Evolutionary conservation across 306 rosid species (phyloP).

Genomic region (Hippophae tibetana): DNA sequence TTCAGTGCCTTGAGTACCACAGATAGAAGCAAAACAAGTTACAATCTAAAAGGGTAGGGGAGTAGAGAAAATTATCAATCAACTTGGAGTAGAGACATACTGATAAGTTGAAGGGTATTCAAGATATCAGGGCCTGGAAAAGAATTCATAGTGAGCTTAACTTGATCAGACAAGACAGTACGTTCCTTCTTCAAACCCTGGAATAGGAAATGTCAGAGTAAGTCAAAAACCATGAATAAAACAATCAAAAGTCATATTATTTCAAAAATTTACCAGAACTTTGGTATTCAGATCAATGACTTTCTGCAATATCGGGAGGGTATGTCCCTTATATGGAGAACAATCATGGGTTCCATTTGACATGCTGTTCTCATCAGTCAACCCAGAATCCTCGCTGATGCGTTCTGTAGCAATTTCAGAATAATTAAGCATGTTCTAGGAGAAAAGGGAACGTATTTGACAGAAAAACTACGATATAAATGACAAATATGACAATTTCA

Average conservation of each 20-base stretch:
- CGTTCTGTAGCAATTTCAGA: conserved; percentile 27
- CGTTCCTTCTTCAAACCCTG: conserved; percentile 73
- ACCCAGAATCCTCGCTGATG: conserved; percentile 27
- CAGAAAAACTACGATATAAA: background rate
- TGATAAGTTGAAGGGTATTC: conserved; percentile 53
- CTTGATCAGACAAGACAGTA: conserved; percentile 37
- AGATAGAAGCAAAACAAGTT: conserved; percentile 12
- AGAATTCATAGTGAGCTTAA: conserved; percentile 41
- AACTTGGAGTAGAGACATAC: conserved; percentile 29
- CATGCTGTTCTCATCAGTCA: conserved; percentile 31
- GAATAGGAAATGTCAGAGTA: background rate
- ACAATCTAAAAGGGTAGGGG: conserved; percentile 1
- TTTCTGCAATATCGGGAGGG: conserved; percentile 76
- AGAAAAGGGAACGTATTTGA: background rate
- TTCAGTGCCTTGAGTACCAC: conserved; percentile 48
- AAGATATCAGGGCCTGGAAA: conserved; percentile 49
- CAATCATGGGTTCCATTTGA: conserved; percentile 44
- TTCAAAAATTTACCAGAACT: conserved; percentile 44
- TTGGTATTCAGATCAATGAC: conserved; percentile 46
- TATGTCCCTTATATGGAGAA: conserved; percentile 47
- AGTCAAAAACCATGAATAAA: background rate
- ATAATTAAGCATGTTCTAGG: conserved; percentile 2
- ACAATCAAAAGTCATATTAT: background rate
- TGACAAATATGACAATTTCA: background rate
- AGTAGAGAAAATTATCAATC: background rate